These are phyloP conservation scores for Nothomitra cinnamomea DNA, from an alignment of 2,329 filamentous ascomycete genomes.

Conservation along the genomic window DNA sequence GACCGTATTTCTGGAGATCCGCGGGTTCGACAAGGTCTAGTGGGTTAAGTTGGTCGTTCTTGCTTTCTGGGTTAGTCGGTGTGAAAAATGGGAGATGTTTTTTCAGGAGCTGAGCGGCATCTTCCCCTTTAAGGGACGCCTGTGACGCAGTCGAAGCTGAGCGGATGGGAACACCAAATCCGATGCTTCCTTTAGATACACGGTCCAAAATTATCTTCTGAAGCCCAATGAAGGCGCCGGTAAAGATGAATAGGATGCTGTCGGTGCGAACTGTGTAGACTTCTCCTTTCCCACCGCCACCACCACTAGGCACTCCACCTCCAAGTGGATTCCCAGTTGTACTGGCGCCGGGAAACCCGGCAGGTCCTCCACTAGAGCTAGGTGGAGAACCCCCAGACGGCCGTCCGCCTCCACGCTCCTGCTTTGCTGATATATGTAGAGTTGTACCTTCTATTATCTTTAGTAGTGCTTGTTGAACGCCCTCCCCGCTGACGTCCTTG, in stretches of 20 bases:
- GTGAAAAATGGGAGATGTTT: constrained; percentile 41
- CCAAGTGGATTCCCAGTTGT: not conserved
- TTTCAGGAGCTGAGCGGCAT: constrained; percentile 36
- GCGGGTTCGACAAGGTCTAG: constrained; percentile 58
- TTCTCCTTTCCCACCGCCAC: constrained; percentile 33
- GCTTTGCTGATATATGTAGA: constrained; percentile 78
- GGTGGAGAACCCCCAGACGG: not conserved
- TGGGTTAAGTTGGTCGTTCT: constrained; percentile 27
- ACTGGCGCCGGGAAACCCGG: not conserved
- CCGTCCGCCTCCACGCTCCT: constrained; percentile 35
- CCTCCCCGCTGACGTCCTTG: constrained; percentile 88
- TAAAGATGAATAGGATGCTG: constrained; percentile 95
- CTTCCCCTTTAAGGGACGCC: constrained; percentile 41
- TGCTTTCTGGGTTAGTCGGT: constrained; percentile 11
- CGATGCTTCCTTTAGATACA: constrained; percentile 74
- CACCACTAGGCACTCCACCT: constrained; percentile 3
- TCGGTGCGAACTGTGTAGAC: constrained; percentile 69
- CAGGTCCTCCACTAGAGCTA: not conserved
- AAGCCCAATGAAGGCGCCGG: constrained; percentile 83
- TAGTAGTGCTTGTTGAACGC: constrained; percentile 85
- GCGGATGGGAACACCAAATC: constrained; percentile 74
- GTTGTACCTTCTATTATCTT: constrained; percentile 96
- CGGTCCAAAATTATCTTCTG: constrained; percentile 76
- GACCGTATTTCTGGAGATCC: constrained; percentile 70
- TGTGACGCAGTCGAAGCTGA: constrained; percentile 31